These are phyloP conservation scores for Coprinopsis sp. DNA, from an alignment of 768 basidiomycete species.

Conservation along the genomic window DNA sequence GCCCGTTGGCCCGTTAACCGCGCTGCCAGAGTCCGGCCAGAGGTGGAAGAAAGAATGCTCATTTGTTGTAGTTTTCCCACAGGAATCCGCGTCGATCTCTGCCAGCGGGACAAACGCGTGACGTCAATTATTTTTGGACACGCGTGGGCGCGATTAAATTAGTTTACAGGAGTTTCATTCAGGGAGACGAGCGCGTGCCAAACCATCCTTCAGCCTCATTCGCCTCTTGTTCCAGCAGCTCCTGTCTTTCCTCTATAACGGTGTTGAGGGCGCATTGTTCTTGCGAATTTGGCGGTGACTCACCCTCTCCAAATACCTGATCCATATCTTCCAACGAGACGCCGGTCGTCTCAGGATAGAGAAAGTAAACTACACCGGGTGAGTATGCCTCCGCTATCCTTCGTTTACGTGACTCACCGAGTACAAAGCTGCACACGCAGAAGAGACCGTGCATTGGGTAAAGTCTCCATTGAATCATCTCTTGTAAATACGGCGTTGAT, in stretches of 20 bases:
- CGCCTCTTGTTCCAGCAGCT: conserved; percentile 62
- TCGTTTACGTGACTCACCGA: no score
- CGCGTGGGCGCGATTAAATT: no score
- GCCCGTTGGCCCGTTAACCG: not conserved
- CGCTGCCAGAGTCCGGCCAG: not conserved
- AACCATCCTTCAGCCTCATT: conserved; percentile 41
- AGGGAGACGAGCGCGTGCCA: not conserved
- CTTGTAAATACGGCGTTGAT: conserved; percentile 82
- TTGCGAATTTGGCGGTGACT: conserved; percentile 6
- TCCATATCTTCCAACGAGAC: conserved; percentile 91
- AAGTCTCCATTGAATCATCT: conserved; percentile 82
- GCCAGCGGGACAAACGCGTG: not conserved
- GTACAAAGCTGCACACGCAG: conserved; percentile 79
- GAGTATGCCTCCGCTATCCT: conserved; percentile 8
- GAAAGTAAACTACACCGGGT: conserved; percentile 39
- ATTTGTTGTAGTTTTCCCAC: no score
- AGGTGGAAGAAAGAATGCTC: not conserved
- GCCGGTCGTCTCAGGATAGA: conserved; percentile 83
- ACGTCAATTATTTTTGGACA: conserved; percentile 22
- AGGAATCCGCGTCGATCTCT: no score
- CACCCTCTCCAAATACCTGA: conserved; percentile 83
- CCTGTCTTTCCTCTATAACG: conserved; percentile 40
- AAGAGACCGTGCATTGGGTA: conserved; percentile 97
- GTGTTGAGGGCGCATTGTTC: not conserved
- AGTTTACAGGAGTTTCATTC: no score